Evolutionary conservation across 164 flowering plant genomes (phyloP).

Genomic region (Liriodendron chinense): DNA sequence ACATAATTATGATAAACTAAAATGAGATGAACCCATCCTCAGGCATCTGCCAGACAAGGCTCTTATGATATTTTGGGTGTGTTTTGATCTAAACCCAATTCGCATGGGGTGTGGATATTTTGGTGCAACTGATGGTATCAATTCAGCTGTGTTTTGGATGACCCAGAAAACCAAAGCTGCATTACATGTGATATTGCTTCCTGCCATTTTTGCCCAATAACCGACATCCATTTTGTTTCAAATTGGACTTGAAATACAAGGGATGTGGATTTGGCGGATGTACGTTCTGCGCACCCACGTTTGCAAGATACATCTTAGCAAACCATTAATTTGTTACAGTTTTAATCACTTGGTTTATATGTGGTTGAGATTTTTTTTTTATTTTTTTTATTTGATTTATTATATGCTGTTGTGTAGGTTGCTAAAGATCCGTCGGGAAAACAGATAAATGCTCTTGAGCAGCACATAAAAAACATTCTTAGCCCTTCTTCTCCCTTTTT

Average conservation of each 20-base stretch:
- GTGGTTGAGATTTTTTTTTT: neutral
- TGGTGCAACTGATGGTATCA: too few relatives aligned
- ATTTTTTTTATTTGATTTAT: neutral
- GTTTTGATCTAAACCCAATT: too few relatives aligned
- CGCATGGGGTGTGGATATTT: too few relatives aligned
- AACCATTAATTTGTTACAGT: neutral
- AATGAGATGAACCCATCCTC: too few relatives aligned
- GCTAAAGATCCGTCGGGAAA: slow-evolving; percentile 14
- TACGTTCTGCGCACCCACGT: neutral
- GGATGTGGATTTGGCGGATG: neutral
- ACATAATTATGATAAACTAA: too few relatives aligned
- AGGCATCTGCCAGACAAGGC: too few relatives aligned
- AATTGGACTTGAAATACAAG: neutral
- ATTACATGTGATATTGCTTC: too few relatives aligned
- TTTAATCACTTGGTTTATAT: too few relatives aligned
- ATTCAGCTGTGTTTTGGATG: too few relatives aligned
- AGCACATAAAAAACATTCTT: slow-evolving; percentile 75
- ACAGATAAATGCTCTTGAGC: slow-evolving; percentile 75
- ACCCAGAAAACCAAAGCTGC: too few relatives aligned
- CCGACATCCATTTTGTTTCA: neutral
- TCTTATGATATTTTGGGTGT: too few relatives aligned
- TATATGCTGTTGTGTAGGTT: neutral
- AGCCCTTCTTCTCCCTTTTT: slow-evolving; percentile 73
- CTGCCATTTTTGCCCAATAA: neutral
- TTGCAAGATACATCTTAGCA: neutral